phyloP scores from a whole-genome alignment of 257 asterid species.

The Ocimum tenuiflorum region DNA sequence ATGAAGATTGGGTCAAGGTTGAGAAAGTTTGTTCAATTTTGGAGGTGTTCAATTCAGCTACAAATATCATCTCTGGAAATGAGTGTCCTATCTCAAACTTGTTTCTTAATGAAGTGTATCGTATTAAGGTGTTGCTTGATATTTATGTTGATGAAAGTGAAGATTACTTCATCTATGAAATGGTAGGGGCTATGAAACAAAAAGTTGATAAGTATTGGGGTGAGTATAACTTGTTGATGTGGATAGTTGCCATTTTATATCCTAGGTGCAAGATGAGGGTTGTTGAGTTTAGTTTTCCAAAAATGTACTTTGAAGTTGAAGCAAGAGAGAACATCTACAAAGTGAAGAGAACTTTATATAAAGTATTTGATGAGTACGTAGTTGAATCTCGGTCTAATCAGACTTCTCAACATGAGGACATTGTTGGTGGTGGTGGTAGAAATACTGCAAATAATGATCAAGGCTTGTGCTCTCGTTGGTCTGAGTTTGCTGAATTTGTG shows the following conservation, averaged over 20 bases:
- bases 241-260: not conserved
- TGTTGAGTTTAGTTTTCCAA: not conserved
- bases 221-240: not conserved
- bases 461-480: not conserved
- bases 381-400: not conserved
- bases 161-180: not conserved
- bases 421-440: no score
- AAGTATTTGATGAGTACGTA: not conserved
- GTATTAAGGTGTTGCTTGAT: not conserved
- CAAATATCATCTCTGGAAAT: not conserved
- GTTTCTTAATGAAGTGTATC: not conserved
- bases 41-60: not conserved
- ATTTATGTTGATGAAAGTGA: not conserved
- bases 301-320: not conserved
- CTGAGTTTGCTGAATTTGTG: not conserved
- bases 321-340: not conserved
- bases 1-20: not conserved
- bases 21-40: not conserved
- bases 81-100: not conserved
- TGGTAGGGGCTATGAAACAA: not conserved
- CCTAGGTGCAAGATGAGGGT: not conserved
- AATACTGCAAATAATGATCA: no score
- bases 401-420: not conserved
- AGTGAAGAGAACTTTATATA: not conserved
- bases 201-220: constrained; percentile 3